A percentile compares a stretch with the other conserved stretches of the same genome.
Evolutionary conservation across 176 grass and related monocot species (phyloP).

Genomic region (Saccharum officinarum): DNA sequence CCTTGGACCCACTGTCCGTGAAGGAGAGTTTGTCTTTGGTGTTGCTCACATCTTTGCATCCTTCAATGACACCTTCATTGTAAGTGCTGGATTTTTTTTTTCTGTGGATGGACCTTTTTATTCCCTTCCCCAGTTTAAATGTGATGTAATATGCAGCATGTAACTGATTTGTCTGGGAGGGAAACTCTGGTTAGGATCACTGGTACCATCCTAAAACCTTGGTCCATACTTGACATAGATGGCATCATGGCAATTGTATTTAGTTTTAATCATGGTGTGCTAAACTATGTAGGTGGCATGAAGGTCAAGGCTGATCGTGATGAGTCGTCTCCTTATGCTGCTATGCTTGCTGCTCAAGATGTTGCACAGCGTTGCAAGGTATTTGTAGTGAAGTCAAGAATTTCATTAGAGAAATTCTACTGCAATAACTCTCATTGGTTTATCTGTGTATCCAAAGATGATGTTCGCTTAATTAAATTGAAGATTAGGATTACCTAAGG

Average conservation of each 20-base stretch:
- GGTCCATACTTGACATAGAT: neutral
- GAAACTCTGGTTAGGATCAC: conserved; percentile 84
- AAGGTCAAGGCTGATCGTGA: conserved; percentile 95
- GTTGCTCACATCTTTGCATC: conserved; percentile 84
- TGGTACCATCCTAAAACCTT: conserved; percentile 28
- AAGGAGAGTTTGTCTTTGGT: conserved; percentile 81
- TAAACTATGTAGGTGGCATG: conserved; percentile 63
- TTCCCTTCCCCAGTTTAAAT: neutral
- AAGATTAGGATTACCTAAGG: neutral
- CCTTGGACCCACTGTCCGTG: conserved; percentile 72
- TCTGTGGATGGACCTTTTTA: neutral
- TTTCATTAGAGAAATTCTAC: neutral
- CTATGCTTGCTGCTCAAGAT: conserved; percentile 97
- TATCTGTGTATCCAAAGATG: neutral
- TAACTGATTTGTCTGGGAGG: conserved; percentile 78
- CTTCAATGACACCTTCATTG: conserved; percentile 88
- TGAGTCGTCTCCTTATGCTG: conserved; percentile 89
- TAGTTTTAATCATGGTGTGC: neutral
- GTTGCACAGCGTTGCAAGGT: conserved; percentile 80
- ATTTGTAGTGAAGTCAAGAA: neutral
- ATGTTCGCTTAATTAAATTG: neutral
- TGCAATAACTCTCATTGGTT: neutral
- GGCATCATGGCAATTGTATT: neutral
- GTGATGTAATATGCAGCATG: conserved; percentile 48
- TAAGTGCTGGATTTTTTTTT: conserved; percentile 18